Evolutionary conservation across 2,329 filamentous ascomycete genomes (phyloP).

Genomic region (Thelonectria olida): DNA sequence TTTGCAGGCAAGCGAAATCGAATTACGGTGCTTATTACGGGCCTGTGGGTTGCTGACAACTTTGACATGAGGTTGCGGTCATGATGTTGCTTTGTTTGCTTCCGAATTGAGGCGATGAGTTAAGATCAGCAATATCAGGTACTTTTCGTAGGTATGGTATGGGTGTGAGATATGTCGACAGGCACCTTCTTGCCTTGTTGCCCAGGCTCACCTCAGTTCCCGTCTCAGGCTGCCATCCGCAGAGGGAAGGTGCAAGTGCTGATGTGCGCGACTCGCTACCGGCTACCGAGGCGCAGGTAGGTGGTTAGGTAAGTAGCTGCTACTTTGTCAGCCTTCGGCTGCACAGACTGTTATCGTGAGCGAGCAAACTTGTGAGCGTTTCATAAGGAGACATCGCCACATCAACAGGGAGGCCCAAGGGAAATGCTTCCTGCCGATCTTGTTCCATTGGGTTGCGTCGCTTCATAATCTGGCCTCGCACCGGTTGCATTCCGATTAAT

Average conservation of each 20-base stretch:
- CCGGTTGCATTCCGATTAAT: slow-evolving; percentile 18
- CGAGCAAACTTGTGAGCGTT: slow-evolving; percentile 27
- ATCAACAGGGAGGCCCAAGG: slow-evolving; percentile 19
- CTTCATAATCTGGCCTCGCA: slow-evolving; percentile 20
- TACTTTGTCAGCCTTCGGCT: no score
- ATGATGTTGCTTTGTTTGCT: neutral
- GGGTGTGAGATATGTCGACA: no score
- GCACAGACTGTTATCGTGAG: slow-evolving; percentile 5
- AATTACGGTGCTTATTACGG: neutral
- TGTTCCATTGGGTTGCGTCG: slow-evolving; percentile 30
- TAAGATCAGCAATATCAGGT: neutral
- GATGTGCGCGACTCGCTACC: no score
- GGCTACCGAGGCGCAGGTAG: no score
- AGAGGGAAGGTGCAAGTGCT: neutral
- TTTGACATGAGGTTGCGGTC: neutral
- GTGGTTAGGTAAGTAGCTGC: no score
- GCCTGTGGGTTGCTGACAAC: neutral
- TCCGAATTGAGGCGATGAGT: no score
- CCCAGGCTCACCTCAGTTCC: neutral
- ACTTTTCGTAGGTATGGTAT: no score
- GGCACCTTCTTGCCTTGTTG: neutral
- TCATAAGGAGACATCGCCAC: slow-evolving; percentile 32
- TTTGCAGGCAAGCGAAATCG: neutral
- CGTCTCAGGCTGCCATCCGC: neutral
- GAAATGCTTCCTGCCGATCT: slow-evolving; percentile 15